These are phyloP conservation scores for Penicillium goetzii DNA, from an alignment of 495 filamentous ascomycete species.

Conservation along the genomic window DNA sequence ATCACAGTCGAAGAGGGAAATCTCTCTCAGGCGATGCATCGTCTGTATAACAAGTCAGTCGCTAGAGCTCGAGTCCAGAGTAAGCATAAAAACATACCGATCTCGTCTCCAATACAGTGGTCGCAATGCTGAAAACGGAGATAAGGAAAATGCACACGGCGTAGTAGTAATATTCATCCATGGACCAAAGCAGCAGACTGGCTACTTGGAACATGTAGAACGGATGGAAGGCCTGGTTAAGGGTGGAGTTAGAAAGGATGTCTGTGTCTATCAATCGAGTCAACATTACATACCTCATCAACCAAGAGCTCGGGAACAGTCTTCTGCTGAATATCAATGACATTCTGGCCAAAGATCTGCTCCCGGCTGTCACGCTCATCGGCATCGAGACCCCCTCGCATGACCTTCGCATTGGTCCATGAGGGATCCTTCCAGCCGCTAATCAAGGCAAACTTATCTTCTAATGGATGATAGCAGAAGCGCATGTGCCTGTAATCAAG, in stretches of 20 bases:
- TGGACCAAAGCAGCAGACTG: constrained; percentile 90
- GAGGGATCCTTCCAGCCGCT: constrained; percentile 91
- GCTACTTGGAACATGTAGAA: constrained; percentile 99
- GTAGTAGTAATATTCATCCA: constrained; percentile 98
- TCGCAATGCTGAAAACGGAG: constrained; percentile 86
- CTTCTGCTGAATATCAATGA: constrained; percentile 91
- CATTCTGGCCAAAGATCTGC: constrained; percentile 83
- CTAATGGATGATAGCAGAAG: constrained; percentile 86
- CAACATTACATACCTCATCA: constrained; percentile 69
- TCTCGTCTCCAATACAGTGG: constrained; percentile 87
- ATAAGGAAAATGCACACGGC: constrained; percentile 95
- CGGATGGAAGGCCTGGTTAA: constrained; percentile 82
- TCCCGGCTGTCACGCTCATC: constrained; percentile 86
- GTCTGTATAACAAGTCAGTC: constrained; percentile 57
- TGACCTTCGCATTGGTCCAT: constrained; percentile 76
- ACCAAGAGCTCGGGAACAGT: constrained; percentile 78
- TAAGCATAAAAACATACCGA: constrained; percentile 54
- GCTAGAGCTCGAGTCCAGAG: constrained; percentile 19
- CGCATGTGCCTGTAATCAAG: constrained; percentile 93
- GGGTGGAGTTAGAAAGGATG: constrained; percentile 22
- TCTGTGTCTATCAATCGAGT: background rate
- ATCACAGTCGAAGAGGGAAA: constrained; percentile 93
- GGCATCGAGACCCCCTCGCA: constrained; percentile 84
- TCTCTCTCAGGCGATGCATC: constrained; percentile 86
- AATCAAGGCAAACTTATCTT: constrained; percentile 83